Evolutionary conservation across 169 alveolate genomes (phyloP).

Genomic region (Plasmodium coatneyi): DNA sequence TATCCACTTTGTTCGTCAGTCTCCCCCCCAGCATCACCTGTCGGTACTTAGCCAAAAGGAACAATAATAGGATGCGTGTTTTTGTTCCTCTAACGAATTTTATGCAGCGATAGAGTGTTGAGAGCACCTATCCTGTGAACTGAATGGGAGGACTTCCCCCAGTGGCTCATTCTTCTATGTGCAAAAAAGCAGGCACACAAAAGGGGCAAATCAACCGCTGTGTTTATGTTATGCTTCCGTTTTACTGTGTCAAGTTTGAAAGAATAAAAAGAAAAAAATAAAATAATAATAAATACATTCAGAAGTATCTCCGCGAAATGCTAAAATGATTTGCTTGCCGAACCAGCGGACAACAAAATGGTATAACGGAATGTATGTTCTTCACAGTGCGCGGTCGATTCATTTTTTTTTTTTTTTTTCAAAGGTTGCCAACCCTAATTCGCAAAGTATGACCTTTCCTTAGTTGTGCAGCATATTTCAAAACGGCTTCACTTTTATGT

Average conservation of each 20-base stretch:
- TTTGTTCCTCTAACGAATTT: background rate
- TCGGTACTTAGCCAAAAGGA: background rate
- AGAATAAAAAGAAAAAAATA: too few relatives aligned
- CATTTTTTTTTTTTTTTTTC: too few relatives aligned
- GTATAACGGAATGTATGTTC: background rate
- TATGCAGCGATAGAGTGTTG: background rate
- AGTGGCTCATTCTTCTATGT: background rate
- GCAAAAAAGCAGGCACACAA: background rate
- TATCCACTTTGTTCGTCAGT: background rate
- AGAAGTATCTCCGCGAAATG: background rate
- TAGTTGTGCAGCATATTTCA: background rate
- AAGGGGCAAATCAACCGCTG: background rate
- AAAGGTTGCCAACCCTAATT: background rate
- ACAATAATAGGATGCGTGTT: background rate
- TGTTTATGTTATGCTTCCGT: background rate
- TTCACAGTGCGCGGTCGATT: background rate
- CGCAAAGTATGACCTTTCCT: background rate
- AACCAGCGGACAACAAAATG: background rate
- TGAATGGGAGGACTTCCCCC: background rate
- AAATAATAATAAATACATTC: background rate
- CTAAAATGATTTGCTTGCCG: background rate
- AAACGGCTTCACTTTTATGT: background rate
- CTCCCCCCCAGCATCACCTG: background rate
- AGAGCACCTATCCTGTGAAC: background rate
- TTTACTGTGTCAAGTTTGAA: background rate